Evolutionary conservation across 306 rosid species (phyloP), one percentile per base, ranked within the genome.

Genomic region (Abrus precatorius): DNA sequence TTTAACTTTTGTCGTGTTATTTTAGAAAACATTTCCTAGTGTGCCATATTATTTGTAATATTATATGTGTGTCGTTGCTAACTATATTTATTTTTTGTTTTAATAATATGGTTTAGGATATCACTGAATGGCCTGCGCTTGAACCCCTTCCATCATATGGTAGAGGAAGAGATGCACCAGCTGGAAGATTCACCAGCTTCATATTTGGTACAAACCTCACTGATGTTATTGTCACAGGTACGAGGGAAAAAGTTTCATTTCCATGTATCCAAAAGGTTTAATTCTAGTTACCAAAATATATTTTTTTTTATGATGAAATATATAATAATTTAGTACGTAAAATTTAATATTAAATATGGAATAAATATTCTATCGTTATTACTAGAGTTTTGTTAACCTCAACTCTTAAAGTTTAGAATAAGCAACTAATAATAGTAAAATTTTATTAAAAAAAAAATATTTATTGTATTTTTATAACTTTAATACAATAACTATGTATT

Each of bases 191-290:
- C 80, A 76, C 74, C 61, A 92, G 97, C 69, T 76, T 92, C 59
- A 86, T 92, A 52, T 91, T 86, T 80, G 97, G 95, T 78, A 87
- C 90, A 79, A 92, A 92, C 73, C 97, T 92, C 86, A 92, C 93
- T 8, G 97, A 92, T 66, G 93, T 92, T 65, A 67, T 90, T 10
- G 57, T 92, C 61, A 89, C 97, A 77, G 97, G 97, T 90, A 85
- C 43, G 9, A 1, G 13, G 6, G 2, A 3, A 1, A 12, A 7
- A 36, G 28, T 41, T 13, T 1, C 50, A 63, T 71, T 56, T 14
- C 2, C 38, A 10, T 48, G 9, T 48, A 34, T 59, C 5, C 43
- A 40, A 70, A 55, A 11, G 48, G 32, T 62, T 69, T 29, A 71
- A 9, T 82, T 69, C 28, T 20, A n/a, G 6, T 53, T 44, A 68